Evolutionary conservation across 352 stramenopile species (phyloP).

Genomic region (Phytophthora capsici): DNA sequence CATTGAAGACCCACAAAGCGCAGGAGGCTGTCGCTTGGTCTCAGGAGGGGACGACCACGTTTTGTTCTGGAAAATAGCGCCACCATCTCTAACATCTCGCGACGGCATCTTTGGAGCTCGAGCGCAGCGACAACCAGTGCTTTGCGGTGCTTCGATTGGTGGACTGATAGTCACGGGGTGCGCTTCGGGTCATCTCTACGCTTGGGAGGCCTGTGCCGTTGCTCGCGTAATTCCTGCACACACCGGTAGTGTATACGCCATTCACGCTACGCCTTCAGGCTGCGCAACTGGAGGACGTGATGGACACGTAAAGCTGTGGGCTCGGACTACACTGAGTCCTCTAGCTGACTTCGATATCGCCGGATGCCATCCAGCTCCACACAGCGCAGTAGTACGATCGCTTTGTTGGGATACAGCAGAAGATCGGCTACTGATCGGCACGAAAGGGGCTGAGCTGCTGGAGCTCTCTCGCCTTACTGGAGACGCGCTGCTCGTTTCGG

Average conservation of each 20-base stretch:
- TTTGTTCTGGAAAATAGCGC: conserved; percentile 72
- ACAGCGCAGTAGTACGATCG: conserved; percentile 53
- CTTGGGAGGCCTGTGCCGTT: conserved; percentile 73
- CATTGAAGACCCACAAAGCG: conserved; percentile 59
- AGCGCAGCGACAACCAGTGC: conserved; percentile 57
- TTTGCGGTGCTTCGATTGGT: conserved; percentile 69
- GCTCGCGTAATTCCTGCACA: conserved; percentile 67
- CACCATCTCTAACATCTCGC: conserved; percentile 54
- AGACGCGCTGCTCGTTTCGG: conserved; percentile 64
- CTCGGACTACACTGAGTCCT: conserved; percentile 42
- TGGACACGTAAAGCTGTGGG: conserved; percentile 80
- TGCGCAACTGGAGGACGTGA: conserved; percentile 69
- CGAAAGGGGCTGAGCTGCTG: conserved; percentile 68
- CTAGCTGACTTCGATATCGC: conserved; percentile 71
- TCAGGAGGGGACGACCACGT: conserved; percentile 74
- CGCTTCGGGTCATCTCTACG: conserved; percentile 71
- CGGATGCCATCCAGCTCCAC: conserved; percentile 55
- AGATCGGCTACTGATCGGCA: conserved; percentile 73
- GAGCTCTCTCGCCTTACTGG: conserved; percentile 73
- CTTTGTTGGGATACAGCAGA: conserved; percentile 76
- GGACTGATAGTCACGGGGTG: conserved; percentile 62
- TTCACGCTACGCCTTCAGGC: conserved; percentile 61
- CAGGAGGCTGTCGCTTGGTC: conserved; percentile 55
- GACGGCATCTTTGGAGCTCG: conserved; percentile 72
- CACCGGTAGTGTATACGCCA: conserved; percentile 67